These are phyloP conservation scores for Neofusicoccum ribis DNA, from an alignment of 2,329 filamentous ascomycete genomes.

Conservation along the genomic window DNA sequence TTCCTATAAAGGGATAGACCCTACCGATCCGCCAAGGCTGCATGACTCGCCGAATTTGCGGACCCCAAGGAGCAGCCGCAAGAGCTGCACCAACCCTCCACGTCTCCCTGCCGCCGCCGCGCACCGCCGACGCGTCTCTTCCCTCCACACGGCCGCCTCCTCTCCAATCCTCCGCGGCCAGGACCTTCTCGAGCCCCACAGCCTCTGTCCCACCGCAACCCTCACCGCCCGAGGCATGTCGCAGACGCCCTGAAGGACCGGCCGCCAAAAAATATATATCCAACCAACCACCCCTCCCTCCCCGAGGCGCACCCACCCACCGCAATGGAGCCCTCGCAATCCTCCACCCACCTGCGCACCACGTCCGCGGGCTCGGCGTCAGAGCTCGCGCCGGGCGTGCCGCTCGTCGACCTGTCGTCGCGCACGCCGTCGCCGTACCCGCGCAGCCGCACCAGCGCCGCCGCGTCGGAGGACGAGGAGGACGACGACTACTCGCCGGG, in stretches of 20 bases:
- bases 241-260: background rate
- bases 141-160: conserved; percentile 27
- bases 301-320: background rate
- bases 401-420: conserved; percentile 46
- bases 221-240: background rate
- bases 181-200: background rate
- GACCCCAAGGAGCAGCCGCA: background rate
- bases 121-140: conserved; percentile 24
- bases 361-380: conserved; percentile 38
- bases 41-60: background rate
- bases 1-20: background rate
- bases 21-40: background rate
- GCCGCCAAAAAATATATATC: background rate
- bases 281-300: background rate
- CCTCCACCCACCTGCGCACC: conserved; percentile 40
- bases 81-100: background rate
- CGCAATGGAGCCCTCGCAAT: conserved; percentile 23
- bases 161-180: too few relatives aligned
- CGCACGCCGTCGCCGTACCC: conserved; percentile 48
- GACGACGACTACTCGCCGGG: conserved; percentile 35
- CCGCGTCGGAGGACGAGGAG: conserved; percentile 52
- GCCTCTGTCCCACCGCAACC: background rate
- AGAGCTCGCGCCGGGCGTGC: conserved; percentile 39
- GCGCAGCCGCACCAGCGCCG: conserved; percentile 42
- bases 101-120: conserved; percentile 23